Evolutionary conservation across 2,329 filamentous ascomycete genomes (phyloP).

Genomic region (Sporothrix pallida): DNA sequence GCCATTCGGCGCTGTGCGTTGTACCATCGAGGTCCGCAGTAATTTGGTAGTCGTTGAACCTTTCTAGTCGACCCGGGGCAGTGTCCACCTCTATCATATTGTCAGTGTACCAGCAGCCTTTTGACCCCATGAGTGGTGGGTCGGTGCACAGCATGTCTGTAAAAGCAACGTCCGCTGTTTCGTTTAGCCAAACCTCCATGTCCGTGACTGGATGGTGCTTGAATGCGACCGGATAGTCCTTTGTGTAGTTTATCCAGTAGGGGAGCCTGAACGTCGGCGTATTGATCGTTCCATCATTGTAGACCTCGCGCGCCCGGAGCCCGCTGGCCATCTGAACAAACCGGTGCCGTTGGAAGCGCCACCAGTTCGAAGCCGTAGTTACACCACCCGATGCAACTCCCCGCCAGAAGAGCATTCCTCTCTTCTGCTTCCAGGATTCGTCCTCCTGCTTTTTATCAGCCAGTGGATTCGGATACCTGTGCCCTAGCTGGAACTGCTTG

Average conservation of each 20-base stretch:
- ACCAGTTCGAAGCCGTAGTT: slow-evolving; percentile 62
- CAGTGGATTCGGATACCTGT: slow-evolving; percentile 41
- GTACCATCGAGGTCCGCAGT: slow-evolving; percentile 74
- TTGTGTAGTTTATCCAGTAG: not conserved
- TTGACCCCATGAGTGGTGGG: not conserved
- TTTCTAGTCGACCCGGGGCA: slow-evolving; percentile 35
- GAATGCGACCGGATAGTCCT: slow-evolving; percentile 50
- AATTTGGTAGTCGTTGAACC: slow-evolving; percentile 64
- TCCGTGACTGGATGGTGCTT: slow-evolving; percentile 43
- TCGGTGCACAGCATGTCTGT: slow-evolving; percentile 48
- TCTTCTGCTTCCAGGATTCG: slow-evolving; percentile 62
- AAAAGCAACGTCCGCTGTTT: slow-evolving; percentile 54
- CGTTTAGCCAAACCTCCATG: slow-evolving; percentile 50
- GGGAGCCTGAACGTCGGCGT: slow-evolving; percentile 58
- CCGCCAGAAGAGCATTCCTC: slow-evolving; percentile 65
- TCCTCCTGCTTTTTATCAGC: slow-evolving; percentile 59
- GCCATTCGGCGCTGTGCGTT: slow-evolving; percentile 65
- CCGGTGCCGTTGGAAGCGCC: slow-evolving; percentile 71
- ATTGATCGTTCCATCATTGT: slow-evolving; percentile 47
- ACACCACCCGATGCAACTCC: slow-evolving; percentile 67
- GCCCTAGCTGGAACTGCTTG: slow-evolving; percentile 43
- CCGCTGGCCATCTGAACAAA: slow-evolving; percentile 72
- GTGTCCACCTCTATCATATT: not conserved
- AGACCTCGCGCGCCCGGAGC: slow-evolving; percentile 58
- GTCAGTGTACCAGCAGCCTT: slow-evolving; percentile 19